Conservation (phyloP, 2,329 filamentous ascomycete species). For the Sporothrix luriei region DNA sequence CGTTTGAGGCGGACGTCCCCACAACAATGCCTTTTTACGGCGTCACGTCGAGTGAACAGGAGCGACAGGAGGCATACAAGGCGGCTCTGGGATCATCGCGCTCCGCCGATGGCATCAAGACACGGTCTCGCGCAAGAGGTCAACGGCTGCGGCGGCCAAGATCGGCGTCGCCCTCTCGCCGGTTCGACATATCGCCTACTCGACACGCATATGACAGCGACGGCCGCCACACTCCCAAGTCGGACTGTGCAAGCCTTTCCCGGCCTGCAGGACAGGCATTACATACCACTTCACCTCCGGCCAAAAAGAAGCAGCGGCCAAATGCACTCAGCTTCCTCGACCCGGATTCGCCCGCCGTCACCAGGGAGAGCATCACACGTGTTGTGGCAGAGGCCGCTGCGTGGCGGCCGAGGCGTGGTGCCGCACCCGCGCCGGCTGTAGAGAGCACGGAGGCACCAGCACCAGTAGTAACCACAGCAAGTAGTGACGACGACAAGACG, state of each 20-base stretch:
- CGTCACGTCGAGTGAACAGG: not conserved
- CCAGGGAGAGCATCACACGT: constrained; percentile 43
- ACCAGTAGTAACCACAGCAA: not conserved
- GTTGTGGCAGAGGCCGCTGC: constrained; percentile 41
- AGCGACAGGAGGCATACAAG: constrained; percentile 3
- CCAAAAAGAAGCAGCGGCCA: constrained; percentile 36
- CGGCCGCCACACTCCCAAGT: not conserved
- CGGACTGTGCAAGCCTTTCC: not conserved
- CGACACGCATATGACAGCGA: not conserved
- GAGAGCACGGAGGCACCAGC: constrained; percentile 17
- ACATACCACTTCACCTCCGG: not conserved
- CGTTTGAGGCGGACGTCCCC: constrained; percentile 17
- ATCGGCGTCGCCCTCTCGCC: constrained; percentile 15
- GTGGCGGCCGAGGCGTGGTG: constrained; percentile 33
- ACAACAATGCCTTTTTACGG: constrained; percentile 28
- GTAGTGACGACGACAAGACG: constrained; percentile 25
- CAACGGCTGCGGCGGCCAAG: not conserved
- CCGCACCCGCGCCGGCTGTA: constrained; percentile 2
- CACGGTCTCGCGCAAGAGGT: not conserved
- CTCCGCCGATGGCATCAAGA: not conserved
- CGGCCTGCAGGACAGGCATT: not conserved
- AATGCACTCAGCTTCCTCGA: constrained; percentile 59
- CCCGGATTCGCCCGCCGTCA: constrained; percentile 57
- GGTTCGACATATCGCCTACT: not conserved
- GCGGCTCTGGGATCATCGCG: not conserved